Base-by-base conservation (phyloP, 2,329 filamentous ascomycete species). In the Venturia asperata region DNA sequence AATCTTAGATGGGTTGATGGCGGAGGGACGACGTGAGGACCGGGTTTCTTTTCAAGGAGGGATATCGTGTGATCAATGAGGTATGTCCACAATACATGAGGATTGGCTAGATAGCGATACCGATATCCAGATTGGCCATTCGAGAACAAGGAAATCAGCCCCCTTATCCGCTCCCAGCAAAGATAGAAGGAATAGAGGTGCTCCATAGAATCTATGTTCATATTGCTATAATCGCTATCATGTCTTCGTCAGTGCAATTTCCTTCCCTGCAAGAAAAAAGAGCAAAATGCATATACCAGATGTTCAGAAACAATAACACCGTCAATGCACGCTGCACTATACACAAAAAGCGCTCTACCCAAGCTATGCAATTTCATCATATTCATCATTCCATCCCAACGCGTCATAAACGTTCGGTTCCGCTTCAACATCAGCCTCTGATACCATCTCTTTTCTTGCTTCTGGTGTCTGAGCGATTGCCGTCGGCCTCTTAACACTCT, bases 321-420 rank as follows among this genome's bases (percentile, higher is more conserved):
- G 11, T 10, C 47, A 21, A 52, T 58, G 52, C 52, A 58, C 27
- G 19, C 19, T 58, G 27, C 27, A 30, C 3, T 24, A 49, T 24
- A 37, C 13, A 56, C 52, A n/a, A 37, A 15, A 19, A 30, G 21
- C 30, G 52, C 52, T 58, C 27, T 15, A 37, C 19, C 27, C 21
- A 52, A 1, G 47, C 56, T 61, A 61, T 61, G 60, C 60, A 24
- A 43, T 4, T 24, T 64, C 63, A 64, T 65, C 64, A 66, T 70
- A 68, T 58, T 79, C 76, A 67, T 80, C 77, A 69, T 80, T 75
- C 79, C 79, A 81, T 34, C 79, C 79, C 63, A 81, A 67, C 13
- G 73, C 73, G 62, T 76, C 76, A 66, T 79, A 80, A 61, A 80
- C 77, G 27, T 69, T 71, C 19, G 67, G 55, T 63, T 71, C 73